These are phyloP conservation scores for Beauveria australis DNA, from an alignment of 2,329 filamentous ascomycete species.

Conservation along the genomic window DNA sequence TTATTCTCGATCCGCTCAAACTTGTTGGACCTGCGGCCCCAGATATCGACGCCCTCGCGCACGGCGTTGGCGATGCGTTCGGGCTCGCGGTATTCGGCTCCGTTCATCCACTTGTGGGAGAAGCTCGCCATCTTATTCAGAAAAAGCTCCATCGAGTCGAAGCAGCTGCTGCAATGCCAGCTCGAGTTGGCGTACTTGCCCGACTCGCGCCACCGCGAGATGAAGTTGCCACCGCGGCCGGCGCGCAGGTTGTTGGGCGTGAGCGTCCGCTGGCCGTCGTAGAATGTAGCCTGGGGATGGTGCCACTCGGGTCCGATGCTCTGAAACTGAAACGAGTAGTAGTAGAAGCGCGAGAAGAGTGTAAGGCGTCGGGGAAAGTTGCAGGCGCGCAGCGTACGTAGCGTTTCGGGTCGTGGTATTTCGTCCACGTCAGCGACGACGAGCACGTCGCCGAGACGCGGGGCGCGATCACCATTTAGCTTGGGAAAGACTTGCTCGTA, in stretches of 20 bases:
- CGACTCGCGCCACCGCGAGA: slow-evolving; percentile 15
- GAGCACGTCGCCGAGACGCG: slow-evolving; percentile 44
- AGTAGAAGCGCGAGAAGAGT: slow-evolving; percentile 44
- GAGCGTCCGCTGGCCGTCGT: slow-evolving; percentile 35
- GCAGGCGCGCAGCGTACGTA: slow-evolving; percentile 42
- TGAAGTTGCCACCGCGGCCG: slow-evolving; percentile 28
- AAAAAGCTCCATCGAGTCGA: slow-evolving; percentile 46
- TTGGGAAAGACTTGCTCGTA: slow-evolving; percentile 47
- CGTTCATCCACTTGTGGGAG: slow-evolving; percentile 46
- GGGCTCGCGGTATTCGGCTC: slow-evolving; percentile 36
- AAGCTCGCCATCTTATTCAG: slow-evolving; percentile 49
- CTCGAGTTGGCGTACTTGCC: slow-evolving; percentile 36
- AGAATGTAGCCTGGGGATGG: slow-evolving; percentile 54
- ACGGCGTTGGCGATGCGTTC: slow-evolving; percentile 42
- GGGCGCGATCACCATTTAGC: slow-evolving; percentile 32
- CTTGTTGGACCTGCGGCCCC: slow-evolving; percentile 39
- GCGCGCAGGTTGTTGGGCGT: slow-evolving; percentile 45
- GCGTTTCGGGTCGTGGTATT: slow-evolving; percentile 43
- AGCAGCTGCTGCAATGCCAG: slow-evolving; percentile 58
- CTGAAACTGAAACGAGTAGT: slow-evolving; percentile 50
- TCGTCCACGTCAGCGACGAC: slow-evolving; percentile 55
- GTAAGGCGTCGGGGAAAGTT: slow-evolving; percentile 45
- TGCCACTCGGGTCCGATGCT: slow-evolving; percentile 35
- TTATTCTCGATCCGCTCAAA: slow-evolving; percentile 45
- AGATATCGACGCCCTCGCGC: slow-evolving; percentile 45